Evolutionary conservation across 768 basidiomycete species (phyloP), one percentile per base, ranked within the genome.

Genomic region (Nidularia sp.): DNA sequence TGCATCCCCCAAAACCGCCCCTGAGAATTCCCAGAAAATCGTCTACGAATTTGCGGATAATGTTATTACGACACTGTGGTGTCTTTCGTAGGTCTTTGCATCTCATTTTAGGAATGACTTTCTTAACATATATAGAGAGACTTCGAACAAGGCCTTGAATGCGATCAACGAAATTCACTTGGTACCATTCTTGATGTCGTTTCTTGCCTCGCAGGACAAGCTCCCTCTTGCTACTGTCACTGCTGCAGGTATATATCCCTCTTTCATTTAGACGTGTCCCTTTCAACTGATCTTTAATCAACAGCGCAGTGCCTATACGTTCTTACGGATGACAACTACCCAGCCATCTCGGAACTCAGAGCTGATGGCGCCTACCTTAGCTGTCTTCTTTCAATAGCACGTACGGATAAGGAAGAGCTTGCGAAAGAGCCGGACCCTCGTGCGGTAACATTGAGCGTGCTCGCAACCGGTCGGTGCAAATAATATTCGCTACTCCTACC

Each of bases 291-390:
- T 51, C 43, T 35, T 42, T 18, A 43, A 22, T 22, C 31, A 48
- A 29, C 58, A 93, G 93, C 92, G 0, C 95, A 98, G 63, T 93
- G 93, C 61, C 72, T 97, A 13, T 97, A 96, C 66, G 90, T 96
- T 54, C 73, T 98, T 29, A 91, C 93, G 2, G 93, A 95, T 64
- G 95, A 97, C 62, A 98, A 97, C 56, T 72, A 70, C n/a, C 79
- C 86, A 13, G 83, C 85, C 32, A 83, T 86, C 49, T 65, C 79
- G n/a, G 83, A 85, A 50, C 63, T 95, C 15, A 76, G 83, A 18
- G 66, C 76, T 29, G 75, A 88, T 62, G 78, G 77, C 10, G 72
- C 75, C 2, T 88, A 88, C 60, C 73, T 81, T 47, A 72, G 83
- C 5, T 86, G 81, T 60, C 76, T 94, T 4, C 66, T 90, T 48